These are phyloP conservation scores for Ailanthus altissimus DNA, from an alignment of 345 rosid species.

Conservation along the genomic window DNA sequence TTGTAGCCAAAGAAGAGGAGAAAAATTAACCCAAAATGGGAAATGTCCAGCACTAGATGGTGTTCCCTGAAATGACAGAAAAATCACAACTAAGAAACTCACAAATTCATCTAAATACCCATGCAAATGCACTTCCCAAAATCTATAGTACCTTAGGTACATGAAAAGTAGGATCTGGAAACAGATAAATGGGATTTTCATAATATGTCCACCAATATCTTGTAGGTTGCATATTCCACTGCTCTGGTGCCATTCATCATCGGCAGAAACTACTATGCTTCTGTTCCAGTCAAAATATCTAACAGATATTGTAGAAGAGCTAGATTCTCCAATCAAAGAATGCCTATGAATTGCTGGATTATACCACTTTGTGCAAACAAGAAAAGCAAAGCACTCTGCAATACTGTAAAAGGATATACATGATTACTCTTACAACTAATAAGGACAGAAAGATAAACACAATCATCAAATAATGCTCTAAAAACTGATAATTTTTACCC, in stretches of 20 bases:
- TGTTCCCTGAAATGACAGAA: constrained; percentile 59
- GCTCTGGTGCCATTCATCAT: constrained; percentile 55
- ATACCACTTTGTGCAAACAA: constrained; percentile 85
- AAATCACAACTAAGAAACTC: constrained; percentile 12
- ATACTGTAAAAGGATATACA: constrained; percentile 48
- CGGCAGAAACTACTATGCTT: constrained; percentile 57
- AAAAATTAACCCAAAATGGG: constrained; percentile 51
- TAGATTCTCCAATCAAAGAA: constrained; percentile 48
- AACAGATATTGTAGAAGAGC: constrained; percentile 52
- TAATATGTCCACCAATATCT: constrained; percentile 86
- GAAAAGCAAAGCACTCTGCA: constrained; percentile 94
- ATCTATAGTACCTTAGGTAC: constrained; percentile 68
- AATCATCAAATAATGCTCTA: constrained; percentile 11
- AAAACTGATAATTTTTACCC: constrained; percentile 50
- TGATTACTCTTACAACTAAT: constrained; percentile 16
- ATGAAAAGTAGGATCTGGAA: constrained; percentile 85
- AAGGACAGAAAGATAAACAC: not conserved
- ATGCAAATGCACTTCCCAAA: constrained; percentile 8
- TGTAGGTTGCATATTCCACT: constrained; percentile 65
- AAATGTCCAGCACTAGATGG: constrained; percentile 68
- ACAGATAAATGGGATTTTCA: constrained; percentile 73
- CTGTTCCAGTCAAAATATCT: constrained; percentile 75
- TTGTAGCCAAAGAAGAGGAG: constrained; percentile 77
- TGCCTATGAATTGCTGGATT: constrained; percentile 85
- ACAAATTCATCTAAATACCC: not conserved